Percentiles rank a stretch among this genome's conserved stretches.
Conservation (phyloP, 768 basidiomycete genomes). For the Cystofilobasidium bisporidii region DNA sequence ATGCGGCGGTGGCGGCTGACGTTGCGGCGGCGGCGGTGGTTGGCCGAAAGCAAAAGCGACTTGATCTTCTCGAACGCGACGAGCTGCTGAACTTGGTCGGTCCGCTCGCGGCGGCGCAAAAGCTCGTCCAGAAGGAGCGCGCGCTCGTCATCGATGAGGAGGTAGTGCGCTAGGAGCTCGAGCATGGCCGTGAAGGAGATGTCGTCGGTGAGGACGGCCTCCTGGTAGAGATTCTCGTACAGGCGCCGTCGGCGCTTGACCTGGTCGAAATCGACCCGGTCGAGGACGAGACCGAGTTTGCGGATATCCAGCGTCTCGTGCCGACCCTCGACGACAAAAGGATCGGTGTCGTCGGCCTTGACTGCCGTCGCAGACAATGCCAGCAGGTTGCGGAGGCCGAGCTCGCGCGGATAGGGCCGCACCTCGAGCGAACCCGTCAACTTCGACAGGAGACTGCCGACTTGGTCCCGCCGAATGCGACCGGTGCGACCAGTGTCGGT, state of each 20-base stretch:
- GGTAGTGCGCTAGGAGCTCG: conserved; percentile 75
- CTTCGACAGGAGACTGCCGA: conserved; percentile 63
- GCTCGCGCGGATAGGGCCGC: conserved; percentile 66
- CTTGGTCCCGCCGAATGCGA: conserved; percentile 57
- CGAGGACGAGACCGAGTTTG: conserved; percentile 53
- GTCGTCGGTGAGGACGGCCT: conserved; percentile 65
- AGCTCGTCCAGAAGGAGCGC: conserved; percentile 76
- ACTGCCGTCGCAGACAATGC: conserved; percentile 26
- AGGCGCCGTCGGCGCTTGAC: conserved; percentile 59
- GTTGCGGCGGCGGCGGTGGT: conserved; percentile 60
- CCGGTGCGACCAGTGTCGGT: conserved; percentile 71
- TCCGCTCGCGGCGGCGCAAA: conserved; percentile 62
- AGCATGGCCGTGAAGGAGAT: conserved; percentile 90
- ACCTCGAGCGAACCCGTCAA: conserved; percentile 35
- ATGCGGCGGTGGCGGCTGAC: conserved; percentile 39
- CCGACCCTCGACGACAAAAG: not conserved
- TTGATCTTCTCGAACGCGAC: conserved; percentile 77
- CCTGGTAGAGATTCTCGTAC: conserved; percentile 73
- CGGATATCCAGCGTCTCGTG: conserved; percentile 48
- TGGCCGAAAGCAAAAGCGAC: conserved; percentile 66
- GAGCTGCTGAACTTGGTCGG: conserved; percentile 67
- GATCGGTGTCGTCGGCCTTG: not conserved
- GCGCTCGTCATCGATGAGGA: conserved; percentile 72
- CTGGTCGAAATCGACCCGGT: conserved; percentile 54
- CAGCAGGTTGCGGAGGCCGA: conserved; percentile 54